Evolutionary conservation across 306 rosid genomes (phyloP).

Genomic region (Bauhinia variegata): DNA sequence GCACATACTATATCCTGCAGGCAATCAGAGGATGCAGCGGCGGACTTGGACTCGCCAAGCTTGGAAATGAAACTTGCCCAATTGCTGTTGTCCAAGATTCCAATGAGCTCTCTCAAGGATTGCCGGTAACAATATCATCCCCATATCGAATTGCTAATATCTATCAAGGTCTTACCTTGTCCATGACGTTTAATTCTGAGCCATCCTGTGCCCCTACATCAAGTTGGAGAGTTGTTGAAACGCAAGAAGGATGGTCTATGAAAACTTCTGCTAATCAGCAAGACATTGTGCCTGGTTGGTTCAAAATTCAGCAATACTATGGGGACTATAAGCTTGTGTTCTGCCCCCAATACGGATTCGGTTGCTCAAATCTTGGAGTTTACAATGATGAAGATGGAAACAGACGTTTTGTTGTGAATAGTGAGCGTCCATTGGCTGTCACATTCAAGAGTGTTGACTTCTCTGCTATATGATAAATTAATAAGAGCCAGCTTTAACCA

Average conservation of each 20-base stretch:
- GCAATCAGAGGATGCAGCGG: neutral
- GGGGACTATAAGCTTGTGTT: neutral
- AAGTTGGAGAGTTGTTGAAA: neutral
- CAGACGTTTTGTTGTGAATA: neutral
- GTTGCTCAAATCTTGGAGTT: neutral
- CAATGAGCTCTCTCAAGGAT: neutral
- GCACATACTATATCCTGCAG: neutral
- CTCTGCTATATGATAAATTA: neutral
- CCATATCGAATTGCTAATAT: neutral
- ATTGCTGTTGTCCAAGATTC: neutral
- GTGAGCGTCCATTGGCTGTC: neutral
- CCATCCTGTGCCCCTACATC: neutral
- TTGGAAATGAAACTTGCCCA: slow-evolving; percentile 5
- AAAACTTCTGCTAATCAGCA: neutral
- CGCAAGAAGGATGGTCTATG: neutral
- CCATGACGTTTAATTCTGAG: neutral
- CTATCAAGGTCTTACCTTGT: neutral
- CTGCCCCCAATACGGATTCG: neutral
- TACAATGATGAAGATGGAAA: too few relatives aligned
- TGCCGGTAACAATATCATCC: neutral
- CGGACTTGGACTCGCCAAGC: neutral
- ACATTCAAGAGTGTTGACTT: neutral
- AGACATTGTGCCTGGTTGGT: neutral
- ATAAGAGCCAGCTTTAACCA: too few relatives aligned
- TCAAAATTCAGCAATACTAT: neutral